phyloP scores from a whole-genome alignment of 108 stramenopile species.

The Pseudonitzschia multiseries region DNA sequence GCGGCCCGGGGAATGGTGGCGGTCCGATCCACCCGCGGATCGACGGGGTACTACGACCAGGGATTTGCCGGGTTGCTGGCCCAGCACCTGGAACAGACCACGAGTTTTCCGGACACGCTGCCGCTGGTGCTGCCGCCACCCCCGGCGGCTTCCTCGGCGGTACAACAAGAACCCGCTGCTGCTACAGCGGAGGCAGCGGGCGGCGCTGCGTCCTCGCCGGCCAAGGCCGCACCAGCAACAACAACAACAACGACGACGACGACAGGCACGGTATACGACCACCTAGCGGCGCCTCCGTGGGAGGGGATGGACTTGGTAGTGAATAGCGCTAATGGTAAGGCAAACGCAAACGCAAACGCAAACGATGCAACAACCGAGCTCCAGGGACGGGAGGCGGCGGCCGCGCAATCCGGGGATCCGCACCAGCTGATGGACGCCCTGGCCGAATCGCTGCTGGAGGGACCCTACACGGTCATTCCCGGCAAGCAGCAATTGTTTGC shows the following conservation, averaged over 20 bases:
- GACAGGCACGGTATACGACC: slow-evolving; percentile 6
- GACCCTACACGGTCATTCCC: slow-evolving; percentile 41
- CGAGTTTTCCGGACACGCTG: slow-evolving; percentile 37
- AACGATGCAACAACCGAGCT: slow-evolving; percentile 5
- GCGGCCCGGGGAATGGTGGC: slow-evolving; percentile 56
- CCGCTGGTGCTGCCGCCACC: slow-evolving; percentile 24
- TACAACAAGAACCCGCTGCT: too few relatives aligned
- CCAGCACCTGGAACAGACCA: slow-evolving; percentile 47
- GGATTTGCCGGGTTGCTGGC: slow-evolving; percentile 56
- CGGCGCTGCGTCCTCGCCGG: too few relatives aligned
- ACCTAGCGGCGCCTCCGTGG: slow-evolving; percentile 42
- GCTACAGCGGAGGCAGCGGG: too few relatives aligned
- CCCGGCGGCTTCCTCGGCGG: too few relatives aligned
- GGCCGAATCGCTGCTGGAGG: slow-evolving; percentile 68
- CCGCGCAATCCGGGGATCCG: slow-evolving; percentile 19
- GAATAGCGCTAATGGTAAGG: too few relatives aligned
- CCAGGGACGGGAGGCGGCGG: background rate
- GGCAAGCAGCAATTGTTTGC: slow-evolving; percentile 70
- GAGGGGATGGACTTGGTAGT: slow-evolving; percentile 43
- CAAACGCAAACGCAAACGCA: too few relatives aligned
- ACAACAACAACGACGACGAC: background rate
- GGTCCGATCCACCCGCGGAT: slow-evolving; percentile 49
- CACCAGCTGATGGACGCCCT: slow-evolving; percentile 66
- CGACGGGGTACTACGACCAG: slow-evolving; percentile 54
- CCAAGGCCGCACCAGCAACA: background rate